These are phyloP conservation scores for Sophora flavescens DNA, from an alignment of 306 rosid genomes.

Conservation along the genomic window DNA sequence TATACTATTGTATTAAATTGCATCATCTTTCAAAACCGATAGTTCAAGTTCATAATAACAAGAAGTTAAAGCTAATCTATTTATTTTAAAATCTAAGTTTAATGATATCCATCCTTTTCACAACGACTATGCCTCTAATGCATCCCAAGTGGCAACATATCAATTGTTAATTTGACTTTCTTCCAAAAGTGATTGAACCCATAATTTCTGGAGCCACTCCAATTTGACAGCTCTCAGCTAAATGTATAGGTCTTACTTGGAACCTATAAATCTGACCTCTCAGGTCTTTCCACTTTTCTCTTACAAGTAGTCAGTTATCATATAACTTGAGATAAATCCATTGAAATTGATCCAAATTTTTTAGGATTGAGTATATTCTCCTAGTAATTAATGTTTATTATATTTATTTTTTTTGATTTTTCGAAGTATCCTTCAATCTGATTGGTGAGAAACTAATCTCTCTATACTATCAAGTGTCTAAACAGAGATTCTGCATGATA, in stretches of 20 bases:
- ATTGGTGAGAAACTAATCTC: too few species aligned
- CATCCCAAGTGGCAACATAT: constrained; percentile 49
- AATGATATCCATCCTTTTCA: constrained; percentile 39
- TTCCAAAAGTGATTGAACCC: constrained; percentile 43
- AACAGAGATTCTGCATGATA: too few species aligned
- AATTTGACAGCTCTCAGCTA: constrained; percentile 34
- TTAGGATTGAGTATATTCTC: background rate
- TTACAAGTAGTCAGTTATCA: background rate
- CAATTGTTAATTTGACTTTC: constrained; percentile 45
- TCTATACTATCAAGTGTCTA: too few species aligned
- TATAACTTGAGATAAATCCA: background rate
- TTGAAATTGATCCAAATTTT: constrained; percentile 22
- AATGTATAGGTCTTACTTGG: constrained; percentile 27
- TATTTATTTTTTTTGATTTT: too few species aligned
- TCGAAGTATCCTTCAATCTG: too few species aligned
- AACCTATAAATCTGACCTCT: constrained; percentile 9
- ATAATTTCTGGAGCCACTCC: constrained; percentile 42
- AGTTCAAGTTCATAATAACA: constrained; percentile 30
- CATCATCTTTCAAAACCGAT: constrained; percentile 39
- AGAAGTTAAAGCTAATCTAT: constrained; percentile 27
- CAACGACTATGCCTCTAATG: constrained; percentile 32
- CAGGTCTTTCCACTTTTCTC: constrained; percentile 19
- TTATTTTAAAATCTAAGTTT: constrained; percentile 19
- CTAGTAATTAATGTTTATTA: background rate
- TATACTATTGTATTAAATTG: constrained; percentile 22